Evolutionary conservation across 2,329 filamentous ascomycete species (phyloP), one percentile per base, ranked within the genome.

Genomic region (Botrytis cinerea): DNA sequence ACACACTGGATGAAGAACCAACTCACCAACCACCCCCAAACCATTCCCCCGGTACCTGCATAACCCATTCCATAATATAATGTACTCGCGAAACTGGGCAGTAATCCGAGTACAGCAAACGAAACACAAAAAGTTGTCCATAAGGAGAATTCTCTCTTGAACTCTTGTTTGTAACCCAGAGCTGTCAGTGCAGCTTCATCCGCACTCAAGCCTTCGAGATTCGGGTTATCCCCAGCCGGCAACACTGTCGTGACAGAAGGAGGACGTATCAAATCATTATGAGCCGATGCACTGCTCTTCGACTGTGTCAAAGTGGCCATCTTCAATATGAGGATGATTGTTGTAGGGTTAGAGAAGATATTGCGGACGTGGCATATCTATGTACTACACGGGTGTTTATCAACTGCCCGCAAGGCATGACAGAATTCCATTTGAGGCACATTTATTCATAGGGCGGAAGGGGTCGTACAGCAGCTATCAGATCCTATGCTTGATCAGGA

Each of bases 81-180:
- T 0, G 91, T 93, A 75, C 87, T 90, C 1, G 91, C 91, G 78
- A 93, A 92, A 75, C 89, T 92, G 0, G 91, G 92, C 68, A 93
- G 81, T 64, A 93, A 81, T 1, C 92, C 92, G 72, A 93, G 83
- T 18, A 93, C 91, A 10, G 92, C 91, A 80, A 93, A 93, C 72
- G 87, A 90, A 59, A 93, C 91, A 77, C 90, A 92, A 80, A 93
- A 93, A 0, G 90, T 92, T 9, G 91, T 92, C 87, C 91, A 93
- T 22, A 93, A 83, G 2, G 87, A 90, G 80, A 94, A 93, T 78
- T 93, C 91, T 78, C 92, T 86, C 82, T 84, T 84, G 79, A 85
- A 85, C 73, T 85, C 84, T 72, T 85, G 85, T 77, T 84, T 86
- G 77, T 87, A 87, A 66, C 90, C 90, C 38, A 92, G 83, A 1